Conservation (phyloP, 2,329 filamentous ascomycete species). For the Didymella glomerata region DNA sequence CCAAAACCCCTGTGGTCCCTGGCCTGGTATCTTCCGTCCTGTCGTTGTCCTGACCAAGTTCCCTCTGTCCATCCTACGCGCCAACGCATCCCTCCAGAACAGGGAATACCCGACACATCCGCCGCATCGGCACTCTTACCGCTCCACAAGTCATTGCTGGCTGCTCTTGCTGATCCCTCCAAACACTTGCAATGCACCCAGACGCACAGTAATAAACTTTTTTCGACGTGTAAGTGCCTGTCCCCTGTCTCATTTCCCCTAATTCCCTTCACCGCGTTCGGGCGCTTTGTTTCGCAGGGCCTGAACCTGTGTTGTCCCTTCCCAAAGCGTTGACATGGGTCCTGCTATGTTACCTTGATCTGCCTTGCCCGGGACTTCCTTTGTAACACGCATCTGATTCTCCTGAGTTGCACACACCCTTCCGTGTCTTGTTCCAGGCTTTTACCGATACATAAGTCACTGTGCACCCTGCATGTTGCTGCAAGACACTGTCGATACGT, state of each 20-base stretch:
- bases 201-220: slow-evolving; percentile 32
- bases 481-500: slow-evolving; percentile 18
- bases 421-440: slow-evolving; percentile 24
- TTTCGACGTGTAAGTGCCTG: slow-evolving; percentile 36
- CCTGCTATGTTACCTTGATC: slow-evolving; percentile 44
- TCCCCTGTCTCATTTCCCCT: slow-evolving; percentile 49
- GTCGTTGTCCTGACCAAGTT: slow-evolving; percentile 34
- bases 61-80: slow-evolving; percentile 23
- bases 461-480: slow-evolving; percentile 28
- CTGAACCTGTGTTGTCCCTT: slow-evolving; percentile 29
- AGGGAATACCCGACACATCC: slow-evolving; percentile 47
- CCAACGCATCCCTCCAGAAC: slow-evolving; percentile 40
- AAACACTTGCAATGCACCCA: slow-evolving; percentile 35
- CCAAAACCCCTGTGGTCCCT: slow-evolving; percentile 44
- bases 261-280: slow-evolving; percentile 28
- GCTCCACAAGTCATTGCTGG: slow-evolving; percentile 36
- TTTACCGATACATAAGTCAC: slow-evolving; percentile 33
- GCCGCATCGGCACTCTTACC: slow-evolving; percentile 39
- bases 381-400: slow-evolving; percentile 47
- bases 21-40: slow-evolving; percentile 36
- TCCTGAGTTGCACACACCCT: slow-evolving; percentile 40
- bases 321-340: slow-evolving; percentile 44
- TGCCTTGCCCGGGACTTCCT: slow-evolving; percentile 44
- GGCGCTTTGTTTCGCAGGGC: slow-evolving; percentile 45
- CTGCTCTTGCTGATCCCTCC: slow-evolving; percentile 38